Conservation (phyloP, 2,329 filamentous ascomycete species). For the Pseudocercospora cruenta region DNA sequence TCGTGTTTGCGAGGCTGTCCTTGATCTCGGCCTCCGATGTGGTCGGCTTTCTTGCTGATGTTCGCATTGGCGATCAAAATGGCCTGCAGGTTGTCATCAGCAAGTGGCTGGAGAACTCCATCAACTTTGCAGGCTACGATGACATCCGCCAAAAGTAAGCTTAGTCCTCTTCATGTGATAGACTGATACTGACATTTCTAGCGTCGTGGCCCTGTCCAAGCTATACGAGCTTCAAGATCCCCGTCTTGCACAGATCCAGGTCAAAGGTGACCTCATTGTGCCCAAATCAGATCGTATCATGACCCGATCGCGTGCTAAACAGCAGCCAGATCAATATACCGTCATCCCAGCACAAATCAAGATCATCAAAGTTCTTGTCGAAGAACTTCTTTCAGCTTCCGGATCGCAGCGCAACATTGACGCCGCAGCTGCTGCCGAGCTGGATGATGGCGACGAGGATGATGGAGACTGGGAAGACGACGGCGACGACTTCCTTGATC, state of each 20-base stretch:
- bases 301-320: slow-evolving; percentile 86
- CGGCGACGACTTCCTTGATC: slow-evolving; percentile 70
- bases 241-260: slow-evolving; percentile 75
- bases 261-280: slow-evolving; percentile 90
- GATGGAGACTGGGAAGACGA: slow-evolving; percentile 83
- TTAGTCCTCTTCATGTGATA: neutral
- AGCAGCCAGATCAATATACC: slow-evolving; percentile 88
- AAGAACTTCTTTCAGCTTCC: slow-evolving; percentile 83
- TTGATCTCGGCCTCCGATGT: slow-evolving; percentile 85
- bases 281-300: slow-evolving; percentile 81
- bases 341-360: slow-evolving; percentile 86
- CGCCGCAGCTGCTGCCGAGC: slow-evolving; percentile 61
- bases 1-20: slow-evolving; percentile 91
- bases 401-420: slow-evolving; percentile 56
- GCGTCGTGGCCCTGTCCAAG: slow-evolving; percentile 89
- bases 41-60: slow-evolving; percentile 84
- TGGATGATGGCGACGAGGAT: slow-evolving; percentile 71
- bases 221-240: slow-evolving; percentile 85
- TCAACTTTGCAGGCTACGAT: slow-evolving; percentile 97
- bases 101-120: slow-evolving; percentile 97
- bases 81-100: slow-evolving; percentile 86
- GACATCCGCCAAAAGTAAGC: slow-evolving; percentile 92
- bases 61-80: slow-evolving; percentile 76
- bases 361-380: slow-evolving; percentile 92
- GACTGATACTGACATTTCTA: slow-evolving; percentile 42